A percentile compares a stretch with the other conserved stretches of the same genome.
phyloP scores from a whole-genome alignment of 768 basidiomycete genomes.

The Boletus vermiculosoides region DNA sequence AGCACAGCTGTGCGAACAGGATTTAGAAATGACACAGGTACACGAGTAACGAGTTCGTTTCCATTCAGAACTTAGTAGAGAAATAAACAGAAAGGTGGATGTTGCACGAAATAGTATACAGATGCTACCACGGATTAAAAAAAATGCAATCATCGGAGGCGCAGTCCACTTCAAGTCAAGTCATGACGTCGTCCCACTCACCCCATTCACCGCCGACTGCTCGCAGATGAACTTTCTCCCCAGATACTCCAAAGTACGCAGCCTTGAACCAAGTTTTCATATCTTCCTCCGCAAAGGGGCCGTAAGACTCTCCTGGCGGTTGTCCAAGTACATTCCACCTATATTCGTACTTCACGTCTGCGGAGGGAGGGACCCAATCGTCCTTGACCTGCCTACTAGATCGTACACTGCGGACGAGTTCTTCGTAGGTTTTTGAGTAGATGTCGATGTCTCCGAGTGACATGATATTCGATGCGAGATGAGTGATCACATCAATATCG shows the following conservation, averaged over 20 bases:
- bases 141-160: not conserved
- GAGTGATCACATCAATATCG: slow-evolving; percentile 78
- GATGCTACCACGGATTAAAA: slow-evolving; percentile 3
- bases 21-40: not conserved
- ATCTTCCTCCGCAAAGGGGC: slow-evolving; percentile 79
- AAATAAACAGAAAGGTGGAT: not conserved
- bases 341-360: slow-evolving; percentile 77
- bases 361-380: slow-evolving; percentile 74
- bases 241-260: slow-evolving; percentile 73
- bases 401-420: slow-evolving; percentile 74
- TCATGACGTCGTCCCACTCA: slow-evolving; percentile 64
- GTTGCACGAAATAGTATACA: slow-evolving; percentile 16
- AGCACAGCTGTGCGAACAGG: slow-evolving; percentile 1
- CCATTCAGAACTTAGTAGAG: not conserved
- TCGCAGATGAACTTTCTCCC: slow-evolving; percentile 78
- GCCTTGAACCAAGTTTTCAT: slow-evolving; percentile 80
- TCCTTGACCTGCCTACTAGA: slow-evolving; percentile 65
- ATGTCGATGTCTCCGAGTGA: slow-evolving; percentile 82
- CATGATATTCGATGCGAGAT: slow-evolving; percentile 86
- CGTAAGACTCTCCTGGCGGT: slow-evolving; percentile 58
- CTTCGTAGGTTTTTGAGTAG: slow-evolving; percentile 84
- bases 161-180: slow-evolving; percentile 29
- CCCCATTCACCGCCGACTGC: slow-evolving; percentile 69
- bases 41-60: not conserved
- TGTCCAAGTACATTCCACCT: slow-evolving; percentile 65